These are phyloP conservation scores for Vitis riparia DNA, from an alignment of 164 flowering plant species.

Conservation along the genomic window DNA sequence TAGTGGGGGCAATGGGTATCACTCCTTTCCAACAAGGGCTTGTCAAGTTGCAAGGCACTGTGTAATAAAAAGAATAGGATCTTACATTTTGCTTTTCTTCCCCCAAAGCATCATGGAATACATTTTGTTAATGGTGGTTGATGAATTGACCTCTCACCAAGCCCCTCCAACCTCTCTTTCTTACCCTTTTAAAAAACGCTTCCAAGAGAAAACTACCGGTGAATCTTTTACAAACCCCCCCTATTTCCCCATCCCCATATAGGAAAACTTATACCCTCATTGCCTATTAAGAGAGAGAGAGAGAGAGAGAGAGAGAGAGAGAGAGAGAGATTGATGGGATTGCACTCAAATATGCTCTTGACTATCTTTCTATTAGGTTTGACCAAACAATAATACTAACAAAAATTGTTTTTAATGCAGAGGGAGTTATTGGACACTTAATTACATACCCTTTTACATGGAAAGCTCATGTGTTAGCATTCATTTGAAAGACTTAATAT, in stretches of 20 bases:
- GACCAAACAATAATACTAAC: conserved; percentile 23
- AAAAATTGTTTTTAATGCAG: not conserved
- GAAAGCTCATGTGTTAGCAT: no score
- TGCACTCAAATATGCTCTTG: conserved; percentile 45
- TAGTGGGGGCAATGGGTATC: conserved; percentile 36
- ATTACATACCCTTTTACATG: not conserved
- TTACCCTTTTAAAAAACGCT: not conserved
- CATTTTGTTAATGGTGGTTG: conserved; percentile 28
- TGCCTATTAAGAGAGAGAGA: no score
- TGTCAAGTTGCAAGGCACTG: conserved; percentile 24
- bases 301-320: conserved; percentile 17
- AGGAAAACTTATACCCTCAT: not conserved
- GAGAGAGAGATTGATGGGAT: conserved; percentile 20
- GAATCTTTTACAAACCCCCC: conserved; percentile 1
- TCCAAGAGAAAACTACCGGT: not conserved
- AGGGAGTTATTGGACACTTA: conserved; percentile 5
- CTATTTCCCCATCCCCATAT: not conserved
- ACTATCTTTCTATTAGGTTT: conserved; percentile 29
- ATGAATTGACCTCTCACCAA: conserved; percentile 41
- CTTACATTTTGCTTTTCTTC: conserved; percentile 20
- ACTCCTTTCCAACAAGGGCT: conserved; percentile 26
- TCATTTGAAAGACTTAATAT: no score
- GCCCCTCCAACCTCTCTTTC: conserved; percentile 1
- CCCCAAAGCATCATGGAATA: conserved; percentile 28
- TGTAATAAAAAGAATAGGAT: conserved; percentile 21